Percentiles rank a stretch among this genome's conserved stretches.
Conservation (phyloP, 1,284 basidiomycete genomes). For the Anthracocystis walkeri region DNA sequence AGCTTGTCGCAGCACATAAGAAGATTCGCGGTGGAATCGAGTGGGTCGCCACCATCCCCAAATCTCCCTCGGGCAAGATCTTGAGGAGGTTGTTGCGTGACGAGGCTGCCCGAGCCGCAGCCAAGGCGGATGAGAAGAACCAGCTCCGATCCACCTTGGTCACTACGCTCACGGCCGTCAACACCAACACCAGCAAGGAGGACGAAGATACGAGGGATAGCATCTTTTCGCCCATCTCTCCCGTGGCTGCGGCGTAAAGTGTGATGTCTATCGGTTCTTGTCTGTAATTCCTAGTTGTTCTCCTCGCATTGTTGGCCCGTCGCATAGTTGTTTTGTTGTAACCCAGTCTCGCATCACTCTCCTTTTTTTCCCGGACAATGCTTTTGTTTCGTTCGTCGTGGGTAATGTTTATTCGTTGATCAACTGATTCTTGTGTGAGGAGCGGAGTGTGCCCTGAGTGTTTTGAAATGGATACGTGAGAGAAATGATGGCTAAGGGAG, state of each 20-base stretch:
- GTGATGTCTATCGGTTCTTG: neutral
- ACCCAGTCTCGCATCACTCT: neutral
- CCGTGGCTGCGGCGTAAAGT: constrained; percentile 41
- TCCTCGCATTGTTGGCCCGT: constrained; percentile 1
- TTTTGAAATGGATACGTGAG: no score
- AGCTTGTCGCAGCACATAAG: constrained; percentile 68
- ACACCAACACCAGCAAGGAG: constrained; percentile 17
- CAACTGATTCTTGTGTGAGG: neutral
- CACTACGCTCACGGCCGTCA: constrained; percentile 8
- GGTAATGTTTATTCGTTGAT: neutral
- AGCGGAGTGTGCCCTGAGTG: no score
- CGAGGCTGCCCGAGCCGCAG: constrained; percentile 37
- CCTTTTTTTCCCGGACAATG: neutral
- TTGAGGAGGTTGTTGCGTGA: constrained; percentile 53
- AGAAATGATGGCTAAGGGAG: no score
- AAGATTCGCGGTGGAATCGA: constrained; percentile 68
- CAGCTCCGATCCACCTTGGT: constrained; percentile 34
- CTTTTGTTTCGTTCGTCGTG: neutral
- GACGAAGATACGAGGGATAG: constrained; percentile 40
- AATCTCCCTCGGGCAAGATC: constrained; percentile 64
- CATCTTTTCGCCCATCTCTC: constrained; percentile 43
- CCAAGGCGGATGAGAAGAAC: constrained; percentile 32
- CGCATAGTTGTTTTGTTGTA: neutral
- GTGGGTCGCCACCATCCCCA: constrained; percentile 62
- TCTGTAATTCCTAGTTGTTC: neutral